Evolutionary conservation across 768 basidiomycete species (phyloP).

Genomic region (Phlegmacium glaucopus): DNA sequence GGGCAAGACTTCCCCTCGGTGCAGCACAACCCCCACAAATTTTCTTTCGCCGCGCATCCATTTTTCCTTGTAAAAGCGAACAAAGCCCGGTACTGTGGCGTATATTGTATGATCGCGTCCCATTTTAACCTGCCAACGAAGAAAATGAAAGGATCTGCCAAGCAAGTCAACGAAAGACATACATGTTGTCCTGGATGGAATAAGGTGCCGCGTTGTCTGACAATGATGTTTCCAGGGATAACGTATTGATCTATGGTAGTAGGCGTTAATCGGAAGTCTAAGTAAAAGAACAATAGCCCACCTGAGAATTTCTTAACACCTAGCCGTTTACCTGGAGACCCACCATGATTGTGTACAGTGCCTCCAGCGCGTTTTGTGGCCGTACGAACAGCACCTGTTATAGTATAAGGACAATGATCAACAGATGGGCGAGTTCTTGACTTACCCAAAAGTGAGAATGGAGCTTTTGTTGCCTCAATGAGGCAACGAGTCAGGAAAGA

Average conservation of each 20-base stretch:
- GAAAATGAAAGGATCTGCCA: neutral
- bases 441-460: slow-evolving; percentile 49
- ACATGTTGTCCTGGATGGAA: slow-evolving; percentile 96
- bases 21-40: slow-evolving; percentile 81
- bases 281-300: slow-evolving; percentile 27
- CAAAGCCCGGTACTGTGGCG: slow-evolving; percentile 85
- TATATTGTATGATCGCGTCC: slow-evolving; percentile 96
- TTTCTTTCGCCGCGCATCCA: slow-evolving; percentile 71
- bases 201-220: slow-evolving; percentile 88
- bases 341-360: slow-evolving; percentile 88
- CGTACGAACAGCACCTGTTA: slow-evolving; percentile 74
- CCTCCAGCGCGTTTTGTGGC: slow-evolving; percentile 98
- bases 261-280: slow-evolving; percentile 7
- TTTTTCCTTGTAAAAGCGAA: slow-evolving; percentile 89
- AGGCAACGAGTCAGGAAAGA: slow-evolving; percentile 46
- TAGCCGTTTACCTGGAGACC: slow-evolving; percentile 88
- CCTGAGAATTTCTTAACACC: slow-evolving; percentile 98
- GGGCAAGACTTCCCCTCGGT: slow-evolving; percentile 82
- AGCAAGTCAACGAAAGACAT: slow-evolving; percentile 21
- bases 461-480: slow-evolving; percentile 33
- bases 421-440: neutral
- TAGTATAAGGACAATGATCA: slow-evolving; percentile 1
- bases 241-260: slow-evolving; percentile 77
- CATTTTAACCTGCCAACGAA: slow-evolving; percentile 67
- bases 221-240: slow-evolving; percentile 92